These are phyloP conservation scores for Diddensiella caesifluorescens DNA, from an alignment of 805 yeast genomes.

Conservation along the genomic window DNA sequence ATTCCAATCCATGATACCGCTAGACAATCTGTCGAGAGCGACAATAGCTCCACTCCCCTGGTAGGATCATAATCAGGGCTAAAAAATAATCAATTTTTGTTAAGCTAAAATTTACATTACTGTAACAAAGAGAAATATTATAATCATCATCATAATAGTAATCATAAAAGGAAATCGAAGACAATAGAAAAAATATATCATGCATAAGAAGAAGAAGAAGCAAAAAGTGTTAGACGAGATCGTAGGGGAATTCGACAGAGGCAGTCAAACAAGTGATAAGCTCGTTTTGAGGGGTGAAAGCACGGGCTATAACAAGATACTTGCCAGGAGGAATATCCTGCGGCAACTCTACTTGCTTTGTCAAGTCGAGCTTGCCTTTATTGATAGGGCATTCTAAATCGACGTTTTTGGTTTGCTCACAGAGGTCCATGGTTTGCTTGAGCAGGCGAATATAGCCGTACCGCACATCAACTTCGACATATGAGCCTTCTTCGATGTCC, in stretches of 20 bases:
- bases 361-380: slow-evolving; percentile 60
- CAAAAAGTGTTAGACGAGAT: slow-evolving; percentile 2
- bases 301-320: slow-evolving; percentile 81
- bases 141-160: neutral
- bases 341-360: slow-evolving; percentile 78
- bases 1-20: too few species aligned
- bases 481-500: slow-evolving; percentile 75
- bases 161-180: neutral
- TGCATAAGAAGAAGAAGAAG: neutral
- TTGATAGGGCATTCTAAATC: slow-evolving; percentile 80
- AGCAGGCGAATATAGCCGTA: slow-evolving; percentile 87
- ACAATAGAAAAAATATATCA: neutral
- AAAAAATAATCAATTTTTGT: neutral
- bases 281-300: slow-evolving; percentile 78
- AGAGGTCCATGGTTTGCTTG: slow-evolving; percentile 86
- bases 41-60: slow-evolving; percentile 15
- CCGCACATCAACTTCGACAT: slow-evolving; percentile 88
- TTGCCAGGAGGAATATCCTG: slow-evolving; percentile 92
- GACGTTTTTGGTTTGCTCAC: slow-evolving; percentile 79
- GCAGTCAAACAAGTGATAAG: slow-evolving; percentile 75
- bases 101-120: neutral
- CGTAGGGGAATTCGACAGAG: slow-evolving; percentile 36
- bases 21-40: slow-evolving; percentile 12
- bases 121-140: neutral
- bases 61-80: slow-evolving; percentile 2